Base-by-base conservation (phyloP, 139 green algal genomes). In the Coccomyxa sp. region DNA sequence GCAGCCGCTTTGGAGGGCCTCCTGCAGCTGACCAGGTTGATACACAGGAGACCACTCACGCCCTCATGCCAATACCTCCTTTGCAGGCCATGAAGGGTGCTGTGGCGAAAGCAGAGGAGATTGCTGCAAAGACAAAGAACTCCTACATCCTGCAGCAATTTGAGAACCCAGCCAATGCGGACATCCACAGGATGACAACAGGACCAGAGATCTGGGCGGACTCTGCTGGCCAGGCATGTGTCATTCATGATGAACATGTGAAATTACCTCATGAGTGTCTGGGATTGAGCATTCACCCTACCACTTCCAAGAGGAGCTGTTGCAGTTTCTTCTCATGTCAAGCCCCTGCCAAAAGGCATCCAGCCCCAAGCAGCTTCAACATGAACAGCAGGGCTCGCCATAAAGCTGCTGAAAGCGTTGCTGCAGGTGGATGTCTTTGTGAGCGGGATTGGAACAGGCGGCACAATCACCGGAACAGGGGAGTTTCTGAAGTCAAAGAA, bases 81-180 rank as follows among this genome's bases (percentile, higher is more conserved):
- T 12, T 82, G 50, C 80, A 86, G 81, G 92, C 90, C 55, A 96
- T 97, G 93, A 83, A 80, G 35, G 94, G 94, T 14, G 94, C 94
- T 0, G 91, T 98, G 31, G 81, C 90, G 16, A 98, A 97, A 88
- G 93, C 92, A 9, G 85, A 94, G 83, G 88, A 97, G 86, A 91
- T 98, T 70, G 91, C 89, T 1, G 85, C 86, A 41, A 82, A 81
- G 37, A 96, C 83, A 2, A 58, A 85, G 8, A 81, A 93, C 82
- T 58, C 91, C 2, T 95, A 92, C 83, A 90, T 97, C 22, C 86
- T 97, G 68, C 92, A 98, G 88, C 95, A 98, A 87, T 98, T 98
- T 85, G 91, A 98, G 79, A 98, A 98, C 88, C 87, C 90, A 5
- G 88, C 91, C 54, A 98, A 98, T 88, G 86, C 91, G 0, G 88